Evolutionary conservation across 805 yeast genomes (phyloP), one percentile per base, ranked within the genome.

Genomic region (Sugiyamaella smithiae): DNA sequence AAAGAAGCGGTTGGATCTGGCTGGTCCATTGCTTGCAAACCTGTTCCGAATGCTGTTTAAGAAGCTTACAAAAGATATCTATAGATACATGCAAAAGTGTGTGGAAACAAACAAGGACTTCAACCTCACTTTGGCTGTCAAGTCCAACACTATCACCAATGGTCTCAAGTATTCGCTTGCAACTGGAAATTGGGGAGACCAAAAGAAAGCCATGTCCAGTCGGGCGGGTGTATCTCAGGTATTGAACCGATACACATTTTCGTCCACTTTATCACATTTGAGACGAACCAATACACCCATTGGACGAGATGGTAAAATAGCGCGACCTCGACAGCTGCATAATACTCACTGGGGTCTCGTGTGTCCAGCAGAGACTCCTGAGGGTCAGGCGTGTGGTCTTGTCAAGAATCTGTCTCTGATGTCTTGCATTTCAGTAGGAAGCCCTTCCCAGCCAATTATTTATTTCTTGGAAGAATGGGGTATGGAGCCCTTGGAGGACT

Each of bases 171-270:
- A 93, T 71, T 93, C 99, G 33, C 77, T 93, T 64, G 99, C 99
- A 47, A 93, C 99, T 12, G 99, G 99, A 77, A 93, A 93, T 74
- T 93, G 99, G 99, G 99, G 99, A 74, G 99, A 93, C 71, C 99
- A 93, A 69, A 91, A 90, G 83, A 93, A 93, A 69, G 97, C 98
- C 11, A 93, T 93, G 99, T 83, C 93, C 53, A 84, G 97, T 16
- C 84, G 96, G 69, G 99, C 99, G 4, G 99, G 99, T 80, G 99
- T 95, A 41, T 91, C 98, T 23, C 99, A 93, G 75, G 99, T 93
- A 57, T 78, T 93, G 70, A 93, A 93, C 69, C 82, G 99, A 73
- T 93, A 93, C 72, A 93, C 99, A 4, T 93, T 93, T 69, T 88
- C 98, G 1, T 93, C 99, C n/a, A 93, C 99, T 1, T 75, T 93